These are phyloP conservation scores for Microbotryum scabiosae DNA, from an alignment of 1,284 basidiomycete species.

Conservation along the genomic window DNA sequence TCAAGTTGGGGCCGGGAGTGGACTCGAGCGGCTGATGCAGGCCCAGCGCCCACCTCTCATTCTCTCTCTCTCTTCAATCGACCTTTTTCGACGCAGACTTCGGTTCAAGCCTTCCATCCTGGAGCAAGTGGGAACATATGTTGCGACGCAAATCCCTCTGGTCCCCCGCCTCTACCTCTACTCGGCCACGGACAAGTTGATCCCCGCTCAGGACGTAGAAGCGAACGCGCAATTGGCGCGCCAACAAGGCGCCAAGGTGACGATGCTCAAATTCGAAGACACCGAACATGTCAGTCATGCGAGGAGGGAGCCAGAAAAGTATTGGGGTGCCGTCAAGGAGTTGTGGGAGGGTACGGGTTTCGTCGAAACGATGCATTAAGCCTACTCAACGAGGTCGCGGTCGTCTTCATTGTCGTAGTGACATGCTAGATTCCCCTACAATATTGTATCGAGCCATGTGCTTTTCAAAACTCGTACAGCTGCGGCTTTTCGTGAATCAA, in stretches of 20 bases:
- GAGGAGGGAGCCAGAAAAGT: slow-evolving; percentile 14
- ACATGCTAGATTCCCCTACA: too few species aligned
- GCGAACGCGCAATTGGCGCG: slow-evolving; percentile 4
- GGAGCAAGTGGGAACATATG: slow-evolving; percentile 3
- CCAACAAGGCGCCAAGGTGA: slow-evolving; percentile 1
- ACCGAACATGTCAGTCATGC: slow-evolving; percentile 24
- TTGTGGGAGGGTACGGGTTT: slow-evolving; percentile 9
- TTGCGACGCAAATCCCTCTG: slow-evolving; percentile 8
- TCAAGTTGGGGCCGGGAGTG: neutral
- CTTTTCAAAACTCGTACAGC: slow-evolving; percentile 44
- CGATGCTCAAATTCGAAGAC: slow-evolving; percentile 13
- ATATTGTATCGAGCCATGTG: too few species aligned
- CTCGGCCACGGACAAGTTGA: slow-evolving; percentile 14
- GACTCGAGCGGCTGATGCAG: too few species aligned
- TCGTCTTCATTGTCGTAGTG: too few species aligned
- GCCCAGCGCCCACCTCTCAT: too few species aligned
- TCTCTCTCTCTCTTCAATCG: neutral
- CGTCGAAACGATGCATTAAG: too few species aligned
- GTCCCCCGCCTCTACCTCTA: slow-evolving; percentile 27
- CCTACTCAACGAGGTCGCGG: too few species aligned
- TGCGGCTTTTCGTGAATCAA: slow-evolving; percentile 42
- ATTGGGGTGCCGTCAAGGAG: slow-evolving; percentile 16
- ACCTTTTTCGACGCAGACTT: neutral
- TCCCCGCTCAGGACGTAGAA: slow-evolving; percentile 21
- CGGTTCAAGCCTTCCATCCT: slow-evolving; percentile 3